phyloP scores from a whole-genome alignment of 192 early-diverging fungal species.

The Haplosporangium gracile region DNA sequence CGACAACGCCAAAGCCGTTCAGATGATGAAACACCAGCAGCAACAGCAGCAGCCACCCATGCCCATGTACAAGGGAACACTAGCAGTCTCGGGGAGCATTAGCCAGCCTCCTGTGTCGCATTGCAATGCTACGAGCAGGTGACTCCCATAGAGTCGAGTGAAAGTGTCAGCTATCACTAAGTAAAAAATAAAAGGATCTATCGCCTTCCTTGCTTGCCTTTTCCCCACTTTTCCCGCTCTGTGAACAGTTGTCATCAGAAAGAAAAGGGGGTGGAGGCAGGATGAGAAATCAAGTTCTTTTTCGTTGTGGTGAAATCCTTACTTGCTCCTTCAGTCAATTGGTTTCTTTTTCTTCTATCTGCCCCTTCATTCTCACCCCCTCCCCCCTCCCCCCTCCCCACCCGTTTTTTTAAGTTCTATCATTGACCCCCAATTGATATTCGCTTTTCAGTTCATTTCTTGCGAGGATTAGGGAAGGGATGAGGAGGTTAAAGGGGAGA shows the following conservation, averaged over 20 bases:
- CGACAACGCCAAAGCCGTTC: neutral
- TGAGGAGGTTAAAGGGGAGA: neutral
- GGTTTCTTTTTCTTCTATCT: neutral
- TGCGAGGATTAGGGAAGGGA: neutral
- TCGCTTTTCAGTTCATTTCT: neutral
- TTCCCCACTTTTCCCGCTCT: too few species aligned
- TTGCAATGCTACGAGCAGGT: constrained; percentile 6
- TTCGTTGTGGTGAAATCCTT: too few species aligned
- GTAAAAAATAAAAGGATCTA: neutral
- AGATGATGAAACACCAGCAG: neutral
- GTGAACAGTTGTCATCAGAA: too few species aligned
- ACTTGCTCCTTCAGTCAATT: too few species aligned
- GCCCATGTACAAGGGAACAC: neutral
- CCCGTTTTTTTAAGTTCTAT: neutral
- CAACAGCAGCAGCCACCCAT: constrained; percentile 5
- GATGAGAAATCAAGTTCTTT: too few species aligned
- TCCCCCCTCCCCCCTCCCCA: neutral
- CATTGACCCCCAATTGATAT: neutral
- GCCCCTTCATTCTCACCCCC: neutral
- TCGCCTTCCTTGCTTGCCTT: too few species aligned
- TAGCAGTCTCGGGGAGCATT: neutral
- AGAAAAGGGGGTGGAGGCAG: too few species aligned
- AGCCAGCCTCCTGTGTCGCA: neutral
- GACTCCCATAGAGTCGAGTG: neutral
- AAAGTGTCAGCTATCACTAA: constrained; percentile 31